Evolutionary conservation across 2,329 filamentous ascomycete genomes (phyloP), one percentile per base, ranked within the genome.

Genomic region (Saccharata proteae): DNA sequence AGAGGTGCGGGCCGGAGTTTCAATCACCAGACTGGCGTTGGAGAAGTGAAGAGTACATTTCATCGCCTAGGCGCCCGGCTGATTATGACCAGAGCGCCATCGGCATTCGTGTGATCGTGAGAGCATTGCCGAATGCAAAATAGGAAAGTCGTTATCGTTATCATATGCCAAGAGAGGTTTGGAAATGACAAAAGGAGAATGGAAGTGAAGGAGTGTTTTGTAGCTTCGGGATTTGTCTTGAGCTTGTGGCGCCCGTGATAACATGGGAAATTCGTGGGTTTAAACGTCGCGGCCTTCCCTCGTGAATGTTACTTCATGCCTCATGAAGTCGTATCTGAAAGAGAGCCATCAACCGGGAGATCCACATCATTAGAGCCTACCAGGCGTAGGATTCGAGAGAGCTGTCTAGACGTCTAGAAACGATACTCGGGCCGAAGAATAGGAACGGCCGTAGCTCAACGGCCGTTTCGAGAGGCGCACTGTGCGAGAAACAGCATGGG

Each of bases 381-480:
- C 22, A 24, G 16, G 33, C 28, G 28, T 28, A 27, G 16, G 27
- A 19, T 30, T 28, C 27, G 24, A 30, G 33, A n/a, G 26, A 30
- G 33, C 27, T 23, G 33, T 35, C 33, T 35, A 35, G 23, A 22
- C 22, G 16, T 35, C 33, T 35, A 35, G 22, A 30, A 28, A 35
- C 33, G 33, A 30, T 7, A 35, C 30, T 26, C 28, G 30, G 33
- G 33, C 27, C 26, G 16, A n/a, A 20, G 20, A 35, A 29, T 30
- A 16, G 26, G 18, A 16, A 26, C 23, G 15, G 27, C 25, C 27
- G 26, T 18, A 21, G 26, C 22, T 18, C 28, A 27, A 21, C 23
- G 9, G 15, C 17, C 11, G n/a, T n/a, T n/a, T n/a, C n/a, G n/a
- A n/a, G n/a, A n/a, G n/a, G n/a, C n/a, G n/a, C n/a, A n/a, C n/a